Evolutionary conservation across 352 stramenopile genomes (phyloP).

Genomic region (Thalassiosira livingstoniorum): DNA sequence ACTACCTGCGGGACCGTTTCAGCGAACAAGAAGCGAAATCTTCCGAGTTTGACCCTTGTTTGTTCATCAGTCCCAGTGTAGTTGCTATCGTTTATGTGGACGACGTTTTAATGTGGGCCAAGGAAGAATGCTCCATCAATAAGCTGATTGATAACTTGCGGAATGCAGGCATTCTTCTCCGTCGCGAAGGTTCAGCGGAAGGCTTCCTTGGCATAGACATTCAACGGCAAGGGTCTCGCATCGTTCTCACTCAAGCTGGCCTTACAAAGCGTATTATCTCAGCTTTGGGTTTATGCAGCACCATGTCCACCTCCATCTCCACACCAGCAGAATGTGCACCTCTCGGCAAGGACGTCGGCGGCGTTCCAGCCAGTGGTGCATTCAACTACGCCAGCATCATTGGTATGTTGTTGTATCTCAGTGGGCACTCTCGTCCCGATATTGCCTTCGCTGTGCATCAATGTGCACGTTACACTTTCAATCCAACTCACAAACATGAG

Average conservation of each 20-base stretch:
- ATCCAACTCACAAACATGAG: conserved; percentile 24
- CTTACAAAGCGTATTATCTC: conserved; percentile 41
- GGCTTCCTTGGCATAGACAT: conserved; percentile 50
- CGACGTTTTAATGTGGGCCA: conserved; percentile 35
- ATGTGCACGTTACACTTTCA: conserved; percentile 16
- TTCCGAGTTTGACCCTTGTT: conserved; percentile 42
- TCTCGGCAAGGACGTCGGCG: conserved; percentile 30
- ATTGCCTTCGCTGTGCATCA: conserved; percentile 36
- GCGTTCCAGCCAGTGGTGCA: conserved; percentile 12
- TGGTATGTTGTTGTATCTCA: conserved; percentile 57
- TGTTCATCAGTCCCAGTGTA: conserved; percentile 52
- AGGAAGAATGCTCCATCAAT: conserved; percentile 6
- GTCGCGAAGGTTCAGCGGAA: conserved; percentile 5
- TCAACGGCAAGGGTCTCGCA: conserved; percentile 2
- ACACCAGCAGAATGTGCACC: conserved; percentile 16
- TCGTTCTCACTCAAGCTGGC: conserved; percentile 38
- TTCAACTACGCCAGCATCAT: conserved; percentile 22
- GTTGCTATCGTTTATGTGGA: conserved; percentile 61
- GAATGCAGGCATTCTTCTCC: background rate
- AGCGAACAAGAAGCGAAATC: background rate
- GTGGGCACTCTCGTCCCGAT: conserved; percentile 44
- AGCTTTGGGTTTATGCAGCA: conserved; percentile 15
- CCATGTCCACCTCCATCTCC: background rate
- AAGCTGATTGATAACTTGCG: background rate
- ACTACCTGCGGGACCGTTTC: conserved; percentile 9